phyloP scores from a whole-genome alignment of 345 rosid species.

The Luvunga scandens region DNA sequence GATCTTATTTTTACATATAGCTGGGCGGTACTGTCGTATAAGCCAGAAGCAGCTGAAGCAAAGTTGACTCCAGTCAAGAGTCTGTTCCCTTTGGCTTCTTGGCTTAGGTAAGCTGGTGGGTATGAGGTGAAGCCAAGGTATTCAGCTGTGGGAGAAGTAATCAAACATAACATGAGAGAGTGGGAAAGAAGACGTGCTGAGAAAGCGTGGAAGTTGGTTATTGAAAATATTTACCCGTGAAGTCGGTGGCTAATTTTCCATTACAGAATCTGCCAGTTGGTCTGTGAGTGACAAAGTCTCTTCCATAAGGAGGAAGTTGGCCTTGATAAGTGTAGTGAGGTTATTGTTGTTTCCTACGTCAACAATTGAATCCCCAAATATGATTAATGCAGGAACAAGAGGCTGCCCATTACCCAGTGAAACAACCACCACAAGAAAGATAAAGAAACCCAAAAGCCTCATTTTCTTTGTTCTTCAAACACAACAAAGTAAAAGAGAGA shows the following conservation, averaged over 20 bases:
- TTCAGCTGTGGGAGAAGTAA: constrained; percentile 58
- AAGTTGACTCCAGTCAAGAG: constrained; percentile 80
- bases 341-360: constrained; percentile 92
- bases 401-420: constrained; percentile 46
- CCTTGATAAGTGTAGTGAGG: constrained; percentile 55
- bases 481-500: background rate
- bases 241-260: constrained; percentile 80
- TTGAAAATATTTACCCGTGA: constrained; percentile 47
- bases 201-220: background rate
- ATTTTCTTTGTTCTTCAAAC: constrained; percentile 11
- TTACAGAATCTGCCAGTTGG: constrained; percentile 95
- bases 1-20: constrained; percentile 46
- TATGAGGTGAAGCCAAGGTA: constrained; percentile 74
- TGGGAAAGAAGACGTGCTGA: background rate
- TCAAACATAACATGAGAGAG: background rate
- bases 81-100: constrained; percentile 49
- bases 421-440: constrained; percentile 27
- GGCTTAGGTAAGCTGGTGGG: constrained; percentile 79
- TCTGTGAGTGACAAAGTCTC: constrained; percentile 65
- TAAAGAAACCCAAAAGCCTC: constrained; percentile 20
- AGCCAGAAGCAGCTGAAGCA: constrained; percentile 89
- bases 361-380: constrained; percentile 87
- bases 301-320: constrained; percentile 92
- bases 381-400: constrained; percentile 72
- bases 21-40: constrained; percentile 60